A percentile compares a stretch with the other conserved stretches of the same genome.
Evolutionary conservation across 768 basidiomycete genomes (phyloP).

Genomic region (Leccinum uliginosum): DNA sequence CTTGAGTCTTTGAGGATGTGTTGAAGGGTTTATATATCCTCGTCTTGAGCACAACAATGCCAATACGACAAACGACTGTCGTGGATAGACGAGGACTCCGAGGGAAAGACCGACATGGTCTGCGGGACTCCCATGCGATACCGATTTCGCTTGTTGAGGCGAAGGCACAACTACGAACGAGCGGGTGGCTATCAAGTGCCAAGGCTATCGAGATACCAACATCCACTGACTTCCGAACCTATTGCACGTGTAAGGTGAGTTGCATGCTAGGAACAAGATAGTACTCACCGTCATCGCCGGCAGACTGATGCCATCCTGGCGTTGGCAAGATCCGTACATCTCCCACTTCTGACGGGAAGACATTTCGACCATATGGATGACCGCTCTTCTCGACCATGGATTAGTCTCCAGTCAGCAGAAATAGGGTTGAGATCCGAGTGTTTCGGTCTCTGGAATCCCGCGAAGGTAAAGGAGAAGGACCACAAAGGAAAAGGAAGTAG

Average conservation of each 20-base stretch:
- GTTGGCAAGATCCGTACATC: too few relatives aligned
- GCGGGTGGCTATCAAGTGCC: background rate
- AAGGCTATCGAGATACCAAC: background rate
- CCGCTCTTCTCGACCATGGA: background rate
- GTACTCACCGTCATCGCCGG: background rate
- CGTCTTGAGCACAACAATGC: background rate
- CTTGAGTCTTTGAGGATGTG: conserved; percentile 1
- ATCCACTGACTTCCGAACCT: background rate
- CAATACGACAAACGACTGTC: background rate
- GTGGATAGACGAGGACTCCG: conserved; percentile 1
- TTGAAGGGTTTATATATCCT: conserved; percentile 9
- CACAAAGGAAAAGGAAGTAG: background rate
- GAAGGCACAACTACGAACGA: background rate
- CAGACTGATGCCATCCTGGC: background rate
- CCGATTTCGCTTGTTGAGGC: background rate
- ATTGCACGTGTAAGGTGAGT: background rate
- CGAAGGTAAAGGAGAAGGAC: background rate
- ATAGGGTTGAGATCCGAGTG: background rate
- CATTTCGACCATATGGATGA: background rate
- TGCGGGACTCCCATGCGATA: background rate
- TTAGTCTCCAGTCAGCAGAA: background rate
- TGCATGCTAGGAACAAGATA: background rate
- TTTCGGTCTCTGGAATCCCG: background rate
- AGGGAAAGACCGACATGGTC: background rate
- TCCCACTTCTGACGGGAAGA: background rate